Conservation (phyloP, 1,284 basidiomycete genomes). For the Gastroboletus turbinatus region DNA sequence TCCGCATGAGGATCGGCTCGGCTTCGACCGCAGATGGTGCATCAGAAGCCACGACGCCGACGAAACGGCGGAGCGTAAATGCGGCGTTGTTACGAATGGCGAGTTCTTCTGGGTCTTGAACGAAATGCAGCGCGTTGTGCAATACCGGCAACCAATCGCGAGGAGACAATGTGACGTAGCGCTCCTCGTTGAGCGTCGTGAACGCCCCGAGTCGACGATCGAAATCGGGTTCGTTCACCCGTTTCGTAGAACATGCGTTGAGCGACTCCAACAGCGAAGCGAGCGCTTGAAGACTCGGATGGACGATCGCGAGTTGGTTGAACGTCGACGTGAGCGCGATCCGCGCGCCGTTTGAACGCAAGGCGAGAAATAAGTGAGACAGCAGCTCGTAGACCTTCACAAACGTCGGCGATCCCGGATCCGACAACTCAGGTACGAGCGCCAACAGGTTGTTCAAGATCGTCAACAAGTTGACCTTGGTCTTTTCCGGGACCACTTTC, state of each 20-base stretch:
- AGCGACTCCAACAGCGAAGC: conserved; percentile 65
- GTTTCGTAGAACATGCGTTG: conserved; percentile 83
- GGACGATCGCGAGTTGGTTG: conserved; percentile 53
- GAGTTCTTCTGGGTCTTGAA: conserved; percentile 89
- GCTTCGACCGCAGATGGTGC: conserved; percentile 21
- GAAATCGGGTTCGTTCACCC: conserved; percentile 93
- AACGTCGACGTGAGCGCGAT: conserved; percentile 68
- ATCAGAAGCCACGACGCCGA: conserved; percentile 50
- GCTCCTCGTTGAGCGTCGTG: conserved; percentile 66
- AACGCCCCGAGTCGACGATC: conserved; percentile 84
- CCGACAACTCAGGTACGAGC: conserved; percentile 67
- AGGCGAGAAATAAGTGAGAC: conserved; percentile 73
- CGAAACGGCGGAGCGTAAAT: conserved; percentile 74
- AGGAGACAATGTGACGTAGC: conserved; percentile 50
- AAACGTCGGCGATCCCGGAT: conserved; percentile 51
- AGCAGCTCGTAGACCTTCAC: conserved; percentile 64
- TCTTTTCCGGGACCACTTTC: conserved; percentile 81
- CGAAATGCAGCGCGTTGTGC: conserved; percentile 82
- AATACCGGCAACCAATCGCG: conserved; percentile 84
- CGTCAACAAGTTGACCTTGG: conserved; percentile 82
- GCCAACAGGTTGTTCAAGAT: conserved; percentile 76
- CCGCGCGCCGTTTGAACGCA: conserved; percentile 72
- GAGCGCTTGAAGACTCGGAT: conserved; percentile 48
- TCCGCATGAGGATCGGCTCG: conserved; percentile 59
- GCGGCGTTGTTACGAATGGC: conserved; percentile 86